Conservation (phyloP, 2,329 filamentous ascomycete genomes). For the Neoscytalidium dimidiatum region DNA sequence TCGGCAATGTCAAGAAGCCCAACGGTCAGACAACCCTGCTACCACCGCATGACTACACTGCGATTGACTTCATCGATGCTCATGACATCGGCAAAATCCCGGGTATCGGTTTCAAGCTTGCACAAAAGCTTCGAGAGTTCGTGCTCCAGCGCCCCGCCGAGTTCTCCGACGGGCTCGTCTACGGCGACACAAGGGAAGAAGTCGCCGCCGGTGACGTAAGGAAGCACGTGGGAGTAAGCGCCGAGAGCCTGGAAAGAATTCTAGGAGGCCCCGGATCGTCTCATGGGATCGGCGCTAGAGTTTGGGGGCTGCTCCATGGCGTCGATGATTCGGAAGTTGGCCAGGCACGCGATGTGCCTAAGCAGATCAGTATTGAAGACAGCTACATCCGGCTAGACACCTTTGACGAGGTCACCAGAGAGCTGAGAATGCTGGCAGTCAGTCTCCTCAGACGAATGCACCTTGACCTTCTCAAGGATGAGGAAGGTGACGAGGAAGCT, state of each 20-base stretch:
- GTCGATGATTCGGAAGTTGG: constrained; percentile 75
- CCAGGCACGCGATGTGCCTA: constrained; percentile 69
- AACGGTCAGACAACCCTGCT: constrained; percentile 83
- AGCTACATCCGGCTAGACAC: constrained; percentile 75
- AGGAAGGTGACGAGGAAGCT: constrained; percentile 27
- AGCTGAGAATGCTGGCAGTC: constrained; percentile 67
- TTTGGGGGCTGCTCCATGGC: constrained; percentile 81
- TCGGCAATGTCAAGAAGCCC: constrained; percentile 82
- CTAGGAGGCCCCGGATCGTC: constrained; percentile 70
- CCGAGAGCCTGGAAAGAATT: constrained; percentile 66
- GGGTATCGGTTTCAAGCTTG: constrained; percentile 81
- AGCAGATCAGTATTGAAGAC: constrained; percentile 93
- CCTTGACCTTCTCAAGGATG: constrained; percentile 66
- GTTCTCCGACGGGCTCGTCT: constrained; percentile 48
- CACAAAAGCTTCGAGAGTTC: constrained; percentile 65
- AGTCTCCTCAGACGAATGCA: constrained; percentile 79
- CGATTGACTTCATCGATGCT: constrained; percentile 70
- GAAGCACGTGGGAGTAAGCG: constrained; percentile 61
- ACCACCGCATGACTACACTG: constrained; percentile 62
- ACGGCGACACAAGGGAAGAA: constrained; percentile 47
- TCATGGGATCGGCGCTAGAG: constrained; percentile 68
- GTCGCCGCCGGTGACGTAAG: constrained; percentile 57
- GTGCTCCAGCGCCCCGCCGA: constrained; percentile 52
- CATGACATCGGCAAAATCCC: constrained; percentile 80
- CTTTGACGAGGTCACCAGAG: constrained; percentile 63